Conservation (phyloP, 176 grass and related monocot species). For the Aegilops bicornis region DNA sequence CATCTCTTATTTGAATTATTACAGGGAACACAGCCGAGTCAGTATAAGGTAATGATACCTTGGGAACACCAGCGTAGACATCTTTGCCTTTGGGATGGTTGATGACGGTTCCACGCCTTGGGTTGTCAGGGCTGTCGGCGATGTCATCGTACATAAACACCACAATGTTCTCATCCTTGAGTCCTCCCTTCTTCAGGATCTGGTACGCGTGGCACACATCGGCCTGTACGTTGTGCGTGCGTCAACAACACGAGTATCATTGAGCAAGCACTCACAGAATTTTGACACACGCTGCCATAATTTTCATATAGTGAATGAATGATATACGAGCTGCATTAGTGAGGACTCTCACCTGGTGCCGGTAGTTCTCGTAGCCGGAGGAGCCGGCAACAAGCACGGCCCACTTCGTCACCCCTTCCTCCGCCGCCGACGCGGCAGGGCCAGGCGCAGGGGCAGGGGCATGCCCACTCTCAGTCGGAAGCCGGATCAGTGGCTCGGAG, state of each 20-base stretch:
- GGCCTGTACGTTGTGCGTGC: slow-evolving; percentile 29
- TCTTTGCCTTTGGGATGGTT: slow-evolving; percentile 78
- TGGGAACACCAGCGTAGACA: slow-evolving; percentile 81
- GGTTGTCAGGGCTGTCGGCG: slow-evolving; percentile 61
- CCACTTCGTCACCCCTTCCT: slow-evolving; percentile 59
- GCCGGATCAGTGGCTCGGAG: slow-evolving; percentile 54
- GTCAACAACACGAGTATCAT: neutral
- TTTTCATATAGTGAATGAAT: neutral
- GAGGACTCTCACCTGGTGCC: slow-evolving; percentile 64
- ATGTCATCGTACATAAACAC: slow-evolving; percentile 95
- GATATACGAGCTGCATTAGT: neutral
- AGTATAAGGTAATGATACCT: slow-evolving; percentile 24
- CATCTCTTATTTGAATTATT: too few relatives aligned
- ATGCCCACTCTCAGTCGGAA: slow-evolving; percentile 43
- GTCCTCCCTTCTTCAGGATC: slow-evolving; percentile 61
- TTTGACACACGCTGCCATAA: too few relatives aligned
- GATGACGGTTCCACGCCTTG: slow-evolving; percentile 65
- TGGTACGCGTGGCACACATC: slow-evolving; percentile 96
- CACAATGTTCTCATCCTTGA: slow-evolving; percentile 89
- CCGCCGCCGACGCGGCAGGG: neutral
- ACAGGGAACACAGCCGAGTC: too few relatives aligned
- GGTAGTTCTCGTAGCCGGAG: slow-evolving; percentile 76
- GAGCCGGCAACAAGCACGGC: slow-evolving; percentile 93
- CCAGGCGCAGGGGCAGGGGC: neutral
- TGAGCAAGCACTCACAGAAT: too few relatives aligned